Conservation (phyloP, 2,329 filamentous ascomycete species). For the Hypomyces rosellus region DNA sequence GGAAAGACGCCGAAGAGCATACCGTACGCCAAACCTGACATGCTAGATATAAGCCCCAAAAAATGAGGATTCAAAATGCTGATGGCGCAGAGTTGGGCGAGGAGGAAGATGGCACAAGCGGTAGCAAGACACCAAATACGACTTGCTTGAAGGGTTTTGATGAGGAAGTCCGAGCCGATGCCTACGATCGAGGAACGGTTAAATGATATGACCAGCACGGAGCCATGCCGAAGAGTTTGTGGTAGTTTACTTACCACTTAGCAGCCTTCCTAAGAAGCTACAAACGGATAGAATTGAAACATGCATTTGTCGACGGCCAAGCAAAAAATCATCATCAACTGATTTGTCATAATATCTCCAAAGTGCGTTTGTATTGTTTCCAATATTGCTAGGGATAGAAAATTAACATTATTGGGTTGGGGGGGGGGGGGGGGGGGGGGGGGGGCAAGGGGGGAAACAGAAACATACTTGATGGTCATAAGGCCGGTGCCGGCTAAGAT, state of each 20-base stretch:
- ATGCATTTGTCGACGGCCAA: conserved; percentile 79
- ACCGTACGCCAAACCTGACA: conserved; percentile 86
- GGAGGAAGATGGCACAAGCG: conserved; percentile 69
- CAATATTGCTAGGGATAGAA: conserved; percentile 67
- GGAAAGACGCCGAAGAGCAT: conserved; percentile 93
- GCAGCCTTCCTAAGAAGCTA: conserved; percentile 76
- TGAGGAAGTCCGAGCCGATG: conserved; percentile 84
- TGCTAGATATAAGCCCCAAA: conserved; percentile 69
- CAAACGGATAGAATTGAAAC: conserved; percentile 89
- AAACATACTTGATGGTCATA: conserved; percentile 97
- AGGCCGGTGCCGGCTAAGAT: conserved; percentile 88
- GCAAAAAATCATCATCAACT: conserved; percentile 66
- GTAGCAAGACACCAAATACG: conserved; percentile 87
- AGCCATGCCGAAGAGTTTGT: no score
- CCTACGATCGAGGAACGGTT: conserved; percentile 37
- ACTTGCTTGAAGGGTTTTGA: conserved; percentile 71
- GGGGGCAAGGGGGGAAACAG: not conserved
- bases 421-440: no score
- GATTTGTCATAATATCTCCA: conserved; percentile 81
- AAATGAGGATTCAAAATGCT: conserved; percentile 69
- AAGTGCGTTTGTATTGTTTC: conserved; percentile 78
- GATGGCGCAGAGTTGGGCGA: conserved; percentile 72
- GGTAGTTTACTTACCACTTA: conserved; percentile 52
- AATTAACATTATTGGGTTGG: not conserved
- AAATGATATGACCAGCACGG: no score